Evolutionary conservation across 2,329 filamentous ascomycete species (phyloP), one percentile per base, ranked within the genome.

Genomic region (Aspergillus ochraceoroseus): DNA sequence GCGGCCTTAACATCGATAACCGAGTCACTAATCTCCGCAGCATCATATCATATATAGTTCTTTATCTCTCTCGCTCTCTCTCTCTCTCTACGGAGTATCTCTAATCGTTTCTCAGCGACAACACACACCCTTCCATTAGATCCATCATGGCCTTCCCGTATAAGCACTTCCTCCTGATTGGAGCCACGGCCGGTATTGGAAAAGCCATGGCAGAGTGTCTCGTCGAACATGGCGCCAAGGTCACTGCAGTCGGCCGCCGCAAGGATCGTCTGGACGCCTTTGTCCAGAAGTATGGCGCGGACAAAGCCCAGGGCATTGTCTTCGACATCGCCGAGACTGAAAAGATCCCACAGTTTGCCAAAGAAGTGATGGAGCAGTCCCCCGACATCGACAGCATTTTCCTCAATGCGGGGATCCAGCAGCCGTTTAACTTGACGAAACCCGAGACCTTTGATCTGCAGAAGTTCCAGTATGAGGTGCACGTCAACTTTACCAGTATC

Each of bases 171-270:
- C 71, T 80, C 40, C 53, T 80, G 32, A 62, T 79, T 22, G 74
- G 75, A 9, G 73, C 74, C 9, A 77, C 75, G 0, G 67, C 72
- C 2, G 75, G 75, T 30, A 79, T 79, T 41, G 75, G 75, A 37
- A 56, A 53, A 28, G 71, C 68, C 2, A 61, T 78, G 38, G 68
- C 72, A 67, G 30, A 34, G 11, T 26, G 41, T n/a, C 26, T 43
- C 1, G 12, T 43, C 7, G 35, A 43, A 14, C 32, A 31, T 14
- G 74, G 71, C 32, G 61, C 71, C 36, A 72, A 73, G 47, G 74
- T 80, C 20, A 73, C 77, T 22, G 74, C 68, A 5, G 72, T 77
- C 4, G 77, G 76, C 13, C 70, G 77, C n/a, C 70, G 75, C 29
- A 56, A 72, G 54, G 68, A 74, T 7, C 65, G 68, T 6, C 66